Base-by-base conservation (phyloP, 164 flowering plant genomes). In the Echeveria elegans region DNA sequence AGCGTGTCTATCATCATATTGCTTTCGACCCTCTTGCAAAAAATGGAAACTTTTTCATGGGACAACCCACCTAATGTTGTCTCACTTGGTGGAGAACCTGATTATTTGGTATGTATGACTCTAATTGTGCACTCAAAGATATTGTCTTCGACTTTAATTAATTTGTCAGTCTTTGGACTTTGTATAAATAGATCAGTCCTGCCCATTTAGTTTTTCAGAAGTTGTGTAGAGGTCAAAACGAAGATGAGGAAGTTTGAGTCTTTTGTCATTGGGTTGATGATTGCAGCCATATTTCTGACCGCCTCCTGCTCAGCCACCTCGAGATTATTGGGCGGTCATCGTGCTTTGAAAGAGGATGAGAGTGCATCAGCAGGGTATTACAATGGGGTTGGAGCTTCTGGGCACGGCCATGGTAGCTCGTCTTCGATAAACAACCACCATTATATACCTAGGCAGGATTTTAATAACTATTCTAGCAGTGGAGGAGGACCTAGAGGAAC, bases 351-450 rank as follows among this genome's bases (percentile, higher is more conserved):
- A 34, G 52, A 10, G 18, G 66, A 68, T 8, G 28, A 24, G 28
- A 53, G 30, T 10, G 30, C 14, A 24, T 23, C 29, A 23, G 5
- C 30, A 10, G 30, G 59, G 59, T 23, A 53, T 24, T 21, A 23
- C 59, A 69, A 48, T 18, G 40, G 64, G 18, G n/a, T 19, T 31
- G 69, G 23, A 15, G 48, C 4, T 9, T 18, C 36, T 11, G 36
- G 23, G 4, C 34, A 70, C 40, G 19, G 30, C 38, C 43, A 6
- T 45, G 47, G 36, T 8, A 36, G 15, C 15, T 38, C 45, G 16
- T 59, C 36, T 14, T 50, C 66, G 21, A 64, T 66, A 21, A 66
- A 66, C 50, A 76, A 76, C 65, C 77, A 77, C 66, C 80, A 73
- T 50, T 60, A 66, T 61, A 71, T 71, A 5, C 73, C 73, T 7